Conservation (phyloP, 176 grass and related monocot genomes). For the Zoysia japonica region DNA sequence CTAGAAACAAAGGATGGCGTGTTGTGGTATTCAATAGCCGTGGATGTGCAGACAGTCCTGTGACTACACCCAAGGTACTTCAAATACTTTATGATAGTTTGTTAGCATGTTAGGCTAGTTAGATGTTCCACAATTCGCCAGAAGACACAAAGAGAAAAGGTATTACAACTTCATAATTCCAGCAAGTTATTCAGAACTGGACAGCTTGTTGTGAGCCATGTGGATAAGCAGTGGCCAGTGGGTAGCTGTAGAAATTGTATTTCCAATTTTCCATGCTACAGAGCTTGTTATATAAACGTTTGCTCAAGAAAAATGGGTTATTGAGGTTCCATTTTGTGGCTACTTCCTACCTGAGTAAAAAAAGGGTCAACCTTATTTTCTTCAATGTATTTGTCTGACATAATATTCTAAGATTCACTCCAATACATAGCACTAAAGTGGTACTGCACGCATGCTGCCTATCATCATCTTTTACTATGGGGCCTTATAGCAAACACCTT, state of each 20-base stretch:
- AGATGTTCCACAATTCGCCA: neutral
- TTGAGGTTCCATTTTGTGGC: neutral
- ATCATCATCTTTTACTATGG: conserved; percentile 8
- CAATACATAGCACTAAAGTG: neutral
- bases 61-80: conserved; percentile 89
- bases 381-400: conserved; percentile 9
- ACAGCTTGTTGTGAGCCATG: neutral
- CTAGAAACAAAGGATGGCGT: conserved; percentile 85
- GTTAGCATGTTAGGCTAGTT: neutral
- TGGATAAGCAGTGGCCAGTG: neutral
- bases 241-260: neutral
- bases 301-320: neutral
- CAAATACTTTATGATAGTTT: neutral
- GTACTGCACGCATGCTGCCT: neutral
- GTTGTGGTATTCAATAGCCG: conserved; percentile 92
- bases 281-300: neutral
- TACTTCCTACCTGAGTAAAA: neutral
- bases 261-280: neutral
- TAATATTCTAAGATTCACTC: neutral
- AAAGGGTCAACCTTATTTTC: neutral
- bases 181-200: neutral
- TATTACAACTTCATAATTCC: neutral
- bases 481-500: conserved; percentile 2
- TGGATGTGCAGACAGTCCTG: conserved; percentile 85
- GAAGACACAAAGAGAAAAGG: conserved; percentile 11